Evolutionary conservation across 129 eudicot species (phyloP).

Genomic region (Artemisia annua): DNA sequence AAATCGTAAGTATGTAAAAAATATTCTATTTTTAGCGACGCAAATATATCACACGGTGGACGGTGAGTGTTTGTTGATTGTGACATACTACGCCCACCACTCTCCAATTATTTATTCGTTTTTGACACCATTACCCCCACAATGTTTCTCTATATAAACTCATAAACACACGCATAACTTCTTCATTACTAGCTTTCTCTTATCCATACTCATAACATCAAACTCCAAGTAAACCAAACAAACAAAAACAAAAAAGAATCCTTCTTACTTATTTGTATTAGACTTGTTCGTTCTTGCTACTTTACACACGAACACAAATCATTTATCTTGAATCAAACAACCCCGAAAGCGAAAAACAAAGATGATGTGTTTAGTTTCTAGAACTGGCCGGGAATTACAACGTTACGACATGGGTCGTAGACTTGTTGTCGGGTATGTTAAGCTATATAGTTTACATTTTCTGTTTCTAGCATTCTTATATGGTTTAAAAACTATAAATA

Average conservation of each 20-base stretch:
- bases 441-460: background rate
- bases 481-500: background rate
- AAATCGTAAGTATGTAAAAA: background rate
- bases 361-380: conserved; percentile 69
- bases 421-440: conserved; percentile 74
- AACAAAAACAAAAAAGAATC: background rate
- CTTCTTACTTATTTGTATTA: background rate
- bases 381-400: conserved; percentile 79
- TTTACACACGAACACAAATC: background rate
- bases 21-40: conserved; percentile 22
- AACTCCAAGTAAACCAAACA: background rate
- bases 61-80: conserved; percentile 36
- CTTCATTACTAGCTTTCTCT: conserved; percentile 23
- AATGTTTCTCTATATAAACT: conserved; percentile 25
- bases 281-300: background rate
- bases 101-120: conserved; percentile 33
- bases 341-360: background rate
- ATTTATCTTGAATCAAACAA: background rate
- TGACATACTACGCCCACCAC: conserved; percentile 39
- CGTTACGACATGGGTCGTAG: conserved; percentile 71
- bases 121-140: conserved; percentile 17
- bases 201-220: conserved; percentile 25
- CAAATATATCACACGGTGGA: conserved; percentile 21
- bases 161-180: conserved; percentile 16
- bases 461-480: background rate